phyloP scores from a whole-genome alignment of 2,329 filamentous ascomycete genomes.

The Colletotrichum phormii region DNA sequence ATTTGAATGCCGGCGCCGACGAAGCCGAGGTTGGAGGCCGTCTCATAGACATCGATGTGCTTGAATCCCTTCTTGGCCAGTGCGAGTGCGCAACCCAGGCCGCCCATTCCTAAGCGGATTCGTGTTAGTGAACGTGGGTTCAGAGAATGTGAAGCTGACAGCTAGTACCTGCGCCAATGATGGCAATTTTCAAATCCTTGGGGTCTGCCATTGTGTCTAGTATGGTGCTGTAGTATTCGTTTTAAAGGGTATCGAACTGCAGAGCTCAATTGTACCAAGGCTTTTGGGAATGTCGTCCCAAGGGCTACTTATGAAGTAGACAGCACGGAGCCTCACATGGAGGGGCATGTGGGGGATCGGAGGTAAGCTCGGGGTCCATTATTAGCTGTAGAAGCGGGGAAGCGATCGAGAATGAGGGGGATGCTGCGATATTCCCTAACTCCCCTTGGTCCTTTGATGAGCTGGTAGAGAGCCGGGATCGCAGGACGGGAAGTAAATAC shows the following conservation, averaged over 20 bases:
- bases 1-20: constrained; percentile 89
- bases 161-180: constrained; percentile 60
- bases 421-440: constrained; percentile 14
- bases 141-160: not conserved
- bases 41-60: constrained; percentile 80
- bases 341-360: constrained; percentile 30
- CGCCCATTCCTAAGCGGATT: constrained; percentile 75
- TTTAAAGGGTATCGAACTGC: not conserved
- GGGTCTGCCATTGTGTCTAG: constrained; percentile 44
- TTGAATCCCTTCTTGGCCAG: constrained; percentile 82
- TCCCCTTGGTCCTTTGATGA: constrained; percentile 20
- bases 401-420: constrained; percentile 24
- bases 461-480: constrained; percentile 19
- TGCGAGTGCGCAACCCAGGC: constrained; percentile 76
- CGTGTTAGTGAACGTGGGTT: not conserved
- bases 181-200: constrained; percentile 53
- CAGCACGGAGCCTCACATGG: constrained; percentile 25
- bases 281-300: not conserved
- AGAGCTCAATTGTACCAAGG: not conserved
- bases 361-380: constrained; percentile 27
- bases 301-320: constrained; percentile 22
- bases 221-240: not conserved
- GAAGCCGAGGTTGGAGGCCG: constrained; percentile 79
- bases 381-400: constrained; percentile 34
- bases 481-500: constrained; percentile 20